Conservation (phyloP, 306 rosid species). For the Glycine latifolia region DNA sequence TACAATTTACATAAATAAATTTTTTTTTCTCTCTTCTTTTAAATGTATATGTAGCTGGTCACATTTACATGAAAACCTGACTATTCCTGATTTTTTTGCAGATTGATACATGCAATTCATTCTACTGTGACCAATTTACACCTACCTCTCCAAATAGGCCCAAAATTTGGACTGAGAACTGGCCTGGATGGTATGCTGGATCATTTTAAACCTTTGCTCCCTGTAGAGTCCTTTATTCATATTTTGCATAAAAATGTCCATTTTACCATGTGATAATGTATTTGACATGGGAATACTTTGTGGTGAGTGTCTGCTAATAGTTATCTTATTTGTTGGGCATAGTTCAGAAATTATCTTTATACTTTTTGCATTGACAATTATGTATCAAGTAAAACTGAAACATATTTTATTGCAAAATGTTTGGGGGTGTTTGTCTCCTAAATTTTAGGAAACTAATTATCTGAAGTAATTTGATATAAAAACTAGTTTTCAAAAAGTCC, state of each 20-base stretch:
- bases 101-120: constrained; percentile 93
- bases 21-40: background rate
- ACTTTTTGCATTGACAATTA: constrained; percentile 24
- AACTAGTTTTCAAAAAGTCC: background rate
- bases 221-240: constrained; percentile 34
- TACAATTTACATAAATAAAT: background rate
- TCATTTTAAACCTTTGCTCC: constrained; percentile 23
- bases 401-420: background rate
- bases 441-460: constrained; percentile 6
- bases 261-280: constrained; percentile 21
- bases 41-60: constrained; percentile 27
- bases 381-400: constrained; percentile 6
- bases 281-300: constrained; percentile 3
- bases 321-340: background rate
- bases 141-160: constrained; percentile 90
- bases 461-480: constrained; percentile 1
- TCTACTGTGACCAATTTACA: constrained; percentile 88
- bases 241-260: constrained; percentile 15
- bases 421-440: constrained; percentile 14
- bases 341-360: background rate
- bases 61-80: constrained; percentile 34
- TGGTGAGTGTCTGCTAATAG: background rate
- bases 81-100: constrained; percentile 55
- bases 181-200: constrained; percentile 93
- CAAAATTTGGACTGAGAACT: constrained; percentile 96